phyloP scores from a whole-genome alignment of 768 basidiomycete species.

The Cystofilobasidium bisporidii region DNA sequence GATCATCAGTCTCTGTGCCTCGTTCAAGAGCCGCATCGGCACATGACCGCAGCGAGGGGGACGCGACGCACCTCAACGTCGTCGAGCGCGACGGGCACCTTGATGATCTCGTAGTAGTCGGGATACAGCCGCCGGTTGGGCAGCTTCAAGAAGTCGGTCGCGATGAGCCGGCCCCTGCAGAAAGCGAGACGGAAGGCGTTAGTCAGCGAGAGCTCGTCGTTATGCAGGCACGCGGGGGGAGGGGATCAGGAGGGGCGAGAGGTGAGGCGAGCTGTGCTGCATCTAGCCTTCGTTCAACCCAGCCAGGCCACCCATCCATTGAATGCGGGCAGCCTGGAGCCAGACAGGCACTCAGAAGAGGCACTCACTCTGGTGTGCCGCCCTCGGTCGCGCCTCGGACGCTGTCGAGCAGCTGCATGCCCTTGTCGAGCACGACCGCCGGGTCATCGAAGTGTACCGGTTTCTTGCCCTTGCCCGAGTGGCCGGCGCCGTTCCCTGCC shows the following conservation, averaged over 20 bases:
- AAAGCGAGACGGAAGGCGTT: background rate
- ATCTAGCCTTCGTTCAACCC: background rate
- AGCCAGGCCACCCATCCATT: too few relatives aligned
- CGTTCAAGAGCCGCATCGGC: background rate
- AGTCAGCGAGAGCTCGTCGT: background rate
- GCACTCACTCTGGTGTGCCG: conserved; percentile 55
- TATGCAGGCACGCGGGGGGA: too few relatives aligned
- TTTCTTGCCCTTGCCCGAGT: conserved; percentile 2
- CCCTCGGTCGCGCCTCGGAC: conserved; percentile 75
- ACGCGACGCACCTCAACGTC: conserved; percentile 57
- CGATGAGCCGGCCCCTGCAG: conserved; percentile 15
- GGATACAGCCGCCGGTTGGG: conserved; percentile 54
- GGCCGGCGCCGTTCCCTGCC: background rate
- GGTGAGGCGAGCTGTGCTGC: background rate
- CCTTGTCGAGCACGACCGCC: conserved; percentile 12
- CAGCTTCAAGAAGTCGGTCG: conserved; percentile 53
- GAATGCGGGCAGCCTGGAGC: too few relatives aligned
- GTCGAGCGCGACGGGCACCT: conserved; percentile 72
- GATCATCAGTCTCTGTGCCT: too few relatives aligned
- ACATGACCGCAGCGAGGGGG: background rate
- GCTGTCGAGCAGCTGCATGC: conserved; percentile 56
- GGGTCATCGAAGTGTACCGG: conserved; percentile 11
- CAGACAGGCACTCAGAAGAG: too few relatives aligned
- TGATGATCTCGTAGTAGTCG: conserved; percentile 76
- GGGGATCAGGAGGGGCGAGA: too few relatives aligned